A percentile compares a stretch with the other conserved stretches of the same genome.
Evolutionary conservation across 352 stramenopile species (phyloP).

Genomic region (Phytophthora ohioensis): DNA sequence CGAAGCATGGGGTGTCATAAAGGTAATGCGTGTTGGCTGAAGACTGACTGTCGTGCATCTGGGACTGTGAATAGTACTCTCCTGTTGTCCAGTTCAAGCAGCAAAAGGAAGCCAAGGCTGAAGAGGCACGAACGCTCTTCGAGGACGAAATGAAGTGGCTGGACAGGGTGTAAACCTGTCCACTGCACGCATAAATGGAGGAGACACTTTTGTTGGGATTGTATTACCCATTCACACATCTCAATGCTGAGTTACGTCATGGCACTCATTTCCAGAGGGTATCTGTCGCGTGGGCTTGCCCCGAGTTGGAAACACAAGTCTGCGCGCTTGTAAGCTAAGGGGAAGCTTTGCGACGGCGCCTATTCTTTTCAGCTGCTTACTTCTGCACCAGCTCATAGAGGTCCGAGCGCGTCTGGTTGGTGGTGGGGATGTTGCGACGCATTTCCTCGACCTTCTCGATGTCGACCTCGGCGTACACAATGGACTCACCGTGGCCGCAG

Average conservation of each 20-base stretch:
- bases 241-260: slow-evolving; percentile 34
- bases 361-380: slow-evolving; percentile 40
- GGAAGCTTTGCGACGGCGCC: slow-evolving; percentile 5
- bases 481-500: slow-evolving; percentile 91
- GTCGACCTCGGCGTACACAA: slow-evolving; percentile 98
- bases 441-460: slow-evolving; percentile 95
- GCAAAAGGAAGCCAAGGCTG: slow-evolving; percentile 67
- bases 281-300: not conserved
- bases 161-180: slow-evolving; percentile 43
- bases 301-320: slow-evolving; percentile 1
- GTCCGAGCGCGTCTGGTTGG: slow-evolving; percentile 95
- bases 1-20: not conserved
- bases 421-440: slow-evolving; percentile 96
- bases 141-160: slow-evolving; percentile 86
- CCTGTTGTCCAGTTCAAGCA: slow-evolving; percentile 84
- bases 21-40: not conserved
- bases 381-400: slow-evolving; percentile 94
- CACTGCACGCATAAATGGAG: slow-evolving; percentile 16
- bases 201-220: slow-evolving; percentile 28
- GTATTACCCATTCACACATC: slow-evolving; percentile 39
- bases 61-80: slow-evolving; percentile 58
- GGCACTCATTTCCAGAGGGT: slow-evolving; percentile 15
- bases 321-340: not conserved
- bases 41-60: not conserved
- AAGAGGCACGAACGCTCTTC: slow-evolving; percentile 68